Evolutionary conservation across 805 yeast genomes (phyloP).

Genomic region (Priceomyces castillae): DNA sequence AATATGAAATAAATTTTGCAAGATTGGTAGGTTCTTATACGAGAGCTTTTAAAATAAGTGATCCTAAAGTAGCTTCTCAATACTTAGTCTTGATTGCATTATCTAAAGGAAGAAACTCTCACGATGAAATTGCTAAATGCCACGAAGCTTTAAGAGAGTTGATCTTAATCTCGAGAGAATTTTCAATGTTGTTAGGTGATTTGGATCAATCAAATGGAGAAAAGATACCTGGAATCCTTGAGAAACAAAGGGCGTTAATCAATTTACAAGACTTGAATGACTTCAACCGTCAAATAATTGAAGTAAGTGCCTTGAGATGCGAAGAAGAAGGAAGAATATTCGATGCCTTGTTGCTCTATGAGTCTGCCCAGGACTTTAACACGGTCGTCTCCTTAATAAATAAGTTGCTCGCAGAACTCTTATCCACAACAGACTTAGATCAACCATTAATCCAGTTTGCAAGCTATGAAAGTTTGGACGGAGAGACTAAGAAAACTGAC

Average conservation of each 20-base stretch:
- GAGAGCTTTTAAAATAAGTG: constrained; percentile 75
- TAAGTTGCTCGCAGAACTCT: constrained; percentile 71
- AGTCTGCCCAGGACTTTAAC: constrained; percentile 83
- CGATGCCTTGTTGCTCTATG: constrained; percentile 83
- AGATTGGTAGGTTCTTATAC: constrained; percentile 77
- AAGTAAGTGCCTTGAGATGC: constrained; percentile 80
- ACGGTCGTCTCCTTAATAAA: constrained; percentile 75
- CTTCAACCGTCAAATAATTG: constrained; percentile 70
- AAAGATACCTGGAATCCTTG: constrained; percentile 80
- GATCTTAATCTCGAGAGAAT: constrained; percentile 83
- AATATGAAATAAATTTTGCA: constrained; percentile 48
- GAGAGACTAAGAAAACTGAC: constrained; percentile 29
- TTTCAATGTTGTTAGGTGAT: constrained; percentile 78
- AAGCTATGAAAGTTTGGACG: constrained; percentile 34
- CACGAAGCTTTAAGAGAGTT: constrained; percentile 82
- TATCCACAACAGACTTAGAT: constrained; percentile 68
- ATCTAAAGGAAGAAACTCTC: constrained; percentile 30
- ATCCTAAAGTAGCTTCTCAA: constrained; percentile 90
- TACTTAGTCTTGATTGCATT: constrained; percentile 73
- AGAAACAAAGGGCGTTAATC: constrained; percentile 67
- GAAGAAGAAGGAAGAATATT: constrained; percentile 87
- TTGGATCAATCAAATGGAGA: constrained; percentile 66
- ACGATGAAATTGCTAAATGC: constrained; percentile 53
- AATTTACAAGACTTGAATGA: constrained; percentile 55
- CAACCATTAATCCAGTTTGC: constrained; percentile 48